These are phyloP conservation scores for Aspergillus sp. DNA, from an alignment of 2,329 filamentous ascomycete genomes.

Conservation along the genomic window DNA sequence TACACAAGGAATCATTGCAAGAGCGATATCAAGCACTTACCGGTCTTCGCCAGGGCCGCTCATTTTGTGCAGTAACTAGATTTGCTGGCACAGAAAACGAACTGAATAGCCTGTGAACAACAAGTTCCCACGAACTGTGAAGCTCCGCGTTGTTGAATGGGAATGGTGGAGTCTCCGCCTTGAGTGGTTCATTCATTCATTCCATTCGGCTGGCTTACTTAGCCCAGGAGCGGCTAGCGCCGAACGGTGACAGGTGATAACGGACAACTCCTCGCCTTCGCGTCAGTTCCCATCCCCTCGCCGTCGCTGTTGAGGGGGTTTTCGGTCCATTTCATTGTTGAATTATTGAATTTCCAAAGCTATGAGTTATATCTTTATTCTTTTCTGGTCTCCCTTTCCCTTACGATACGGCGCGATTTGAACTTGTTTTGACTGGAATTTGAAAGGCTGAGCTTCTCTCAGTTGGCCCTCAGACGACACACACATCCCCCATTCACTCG, in stretches of 20 bases:
- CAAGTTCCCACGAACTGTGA: slow-evolving; percentile 1
- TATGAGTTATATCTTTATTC: slow-evolving; percentile 8
- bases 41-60: slow-evolving; percentile 33
- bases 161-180: slow-evolving; percentile 10
- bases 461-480: not conserved
- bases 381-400: slow-evolving; percentile 3
- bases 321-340: not conserved
- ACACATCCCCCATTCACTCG: not conserved
- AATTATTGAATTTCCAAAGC: not conserved
- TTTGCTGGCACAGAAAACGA: not conserved
- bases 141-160: slow-evolving; percentile 9
- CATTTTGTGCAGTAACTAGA: slow-evolving; percentile 20
- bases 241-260: slow-evolving; percentile 3
- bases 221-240: slow-evolving; percentile 7
- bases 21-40: slow-evolving; percentile 16
- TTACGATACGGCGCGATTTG: slow-evolving; percentile 5
- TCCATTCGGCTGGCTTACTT: not conserved
- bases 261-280: slow-evolving; percentile 7
- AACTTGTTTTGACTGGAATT: not conserved
- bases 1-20: slow-evolving; percentile 1
- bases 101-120: not conserved
- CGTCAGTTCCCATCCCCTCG: slow-evolving; percentile 1
- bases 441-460: slow-evolving; percentile 9
- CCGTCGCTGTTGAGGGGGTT: no score
- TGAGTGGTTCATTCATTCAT: no score